Percentiles rank a stretch among this genome's conserved stretches.
Evolutionary conservation across 495 filamentous ascomycete species (phyloP).

Genomic region (Cercophora newfieldiana): DNA sequence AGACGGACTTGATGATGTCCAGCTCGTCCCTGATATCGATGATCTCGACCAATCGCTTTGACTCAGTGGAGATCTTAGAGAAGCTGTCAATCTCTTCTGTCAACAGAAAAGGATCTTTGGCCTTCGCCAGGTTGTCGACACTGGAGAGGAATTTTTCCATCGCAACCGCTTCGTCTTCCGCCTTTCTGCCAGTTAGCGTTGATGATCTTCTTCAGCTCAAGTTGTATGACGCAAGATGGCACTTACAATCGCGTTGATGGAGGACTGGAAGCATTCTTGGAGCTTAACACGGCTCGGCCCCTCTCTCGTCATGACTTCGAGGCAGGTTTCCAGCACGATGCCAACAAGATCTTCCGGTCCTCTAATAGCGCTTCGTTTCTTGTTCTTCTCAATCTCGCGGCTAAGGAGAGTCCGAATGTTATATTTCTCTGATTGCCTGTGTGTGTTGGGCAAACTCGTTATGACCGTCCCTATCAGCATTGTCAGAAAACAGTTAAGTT

Average conservation of each 20-base stretch:
- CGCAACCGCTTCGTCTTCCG: constrained; percentile 12
- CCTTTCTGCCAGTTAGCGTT: neutral
- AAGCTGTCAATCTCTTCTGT: constrained; percentile 20
- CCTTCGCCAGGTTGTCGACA: neutral
- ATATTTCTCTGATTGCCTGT: constrained; percentile 8
- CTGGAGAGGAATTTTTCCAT: constrained; percentile 12
- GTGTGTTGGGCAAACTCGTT: constrained; percentile 24
- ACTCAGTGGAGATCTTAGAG: constrained; percentile 4
- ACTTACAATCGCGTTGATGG: constrained; percentile 20
- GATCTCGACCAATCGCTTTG: constrained; percentile 9
- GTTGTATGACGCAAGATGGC: neutral
- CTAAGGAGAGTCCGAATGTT: constrained; percentile 18
- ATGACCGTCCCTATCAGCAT: constrained; percentile 18
- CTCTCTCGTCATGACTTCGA: constrained; percentile 16
- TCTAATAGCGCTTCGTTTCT: neutral
- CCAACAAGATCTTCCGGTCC: constrained; percentile 14
- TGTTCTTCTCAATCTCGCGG: constrained; percentile 13
- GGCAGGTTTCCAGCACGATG: constrained; percentile 16
- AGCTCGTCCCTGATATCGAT: constrained; percentile 13
- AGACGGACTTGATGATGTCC: constrained; percentile 2
- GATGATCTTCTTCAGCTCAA: no score
- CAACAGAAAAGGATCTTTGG: constrained; percentile 9
- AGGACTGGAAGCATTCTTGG: constrained; percentile 20
- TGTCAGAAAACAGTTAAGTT: neutral
- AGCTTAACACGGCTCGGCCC: constrained; percentile 17